phyloP scores from a whole-genome alignment of 2,329 filamentous ascomycete species.

The Aspergillus japonicus region DNA sequence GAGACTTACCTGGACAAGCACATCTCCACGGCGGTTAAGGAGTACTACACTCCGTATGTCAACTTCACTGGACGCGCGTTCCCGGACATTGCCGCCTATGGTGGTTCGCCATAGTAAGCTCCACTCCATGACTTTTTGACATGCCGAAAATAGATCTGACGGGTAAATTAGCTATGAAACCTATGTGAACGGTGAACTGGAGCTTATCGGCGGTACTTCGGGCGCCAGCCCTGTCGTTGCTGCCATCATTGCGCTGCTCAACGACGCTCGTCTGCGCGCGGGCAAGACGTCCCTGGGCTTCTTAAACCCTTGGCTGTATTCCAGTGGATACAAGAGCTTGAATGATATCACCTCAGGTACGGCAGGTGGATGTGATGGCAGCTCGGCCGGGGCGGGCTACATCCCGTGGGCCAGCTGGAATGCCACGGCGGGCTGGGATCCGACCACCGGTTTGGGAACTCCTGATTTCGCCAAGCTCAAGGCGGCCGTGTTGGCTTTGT shows the following conservation, averaged over 20 bases:
- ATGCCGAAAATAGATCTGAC: neutral
- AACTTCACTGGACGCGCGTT: conserved; percentile 52
- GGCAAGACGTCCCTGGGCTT: conserved; percentile 55
- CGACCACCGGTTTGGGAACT: conserved; percentile 41
- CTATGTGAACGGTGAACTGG: neutral
- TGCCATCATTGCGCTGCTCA: neutral
- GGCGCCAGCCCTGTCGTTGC: conserved; percentile 2
- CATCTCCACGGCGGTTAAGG: conserved; percentile 32
- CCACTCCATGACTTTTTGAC: conserved; percentile 25
- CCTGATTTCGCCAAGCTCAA: conserved; percentile 19
- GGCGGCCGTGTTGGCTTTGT: neutral
- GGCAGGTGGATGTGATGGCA: conserved; percentile 37
- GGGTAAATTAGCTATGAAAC: neutral
- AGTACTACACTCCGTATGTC: conserved; percentile 47
- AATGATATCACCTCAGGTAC: conserved; percentile 46
- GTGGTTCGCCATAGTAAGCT: conserved; percentile 45
- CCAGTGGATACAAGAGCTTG: conserved; percentile 47
- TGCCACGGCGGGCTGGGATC: conserved; percentile 42
- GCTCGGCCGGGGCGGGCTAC: conserved; percentile 19
- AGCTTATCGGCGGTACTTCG: neutral
- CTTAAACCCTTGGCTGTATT: conserved; percentile 59
- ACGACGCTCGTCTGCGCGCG: conserved; percentile 3
- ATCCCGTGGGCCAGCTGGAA: conserved; percentile 31
- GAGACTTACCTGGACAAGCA: conserved; percentile 42
- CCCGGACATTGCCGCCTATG: conserved; percentile 61